Base-by-base conservation (phyloP, 1,284 basidiomycete species). In the Ceratobasidium sp. region DNA sequence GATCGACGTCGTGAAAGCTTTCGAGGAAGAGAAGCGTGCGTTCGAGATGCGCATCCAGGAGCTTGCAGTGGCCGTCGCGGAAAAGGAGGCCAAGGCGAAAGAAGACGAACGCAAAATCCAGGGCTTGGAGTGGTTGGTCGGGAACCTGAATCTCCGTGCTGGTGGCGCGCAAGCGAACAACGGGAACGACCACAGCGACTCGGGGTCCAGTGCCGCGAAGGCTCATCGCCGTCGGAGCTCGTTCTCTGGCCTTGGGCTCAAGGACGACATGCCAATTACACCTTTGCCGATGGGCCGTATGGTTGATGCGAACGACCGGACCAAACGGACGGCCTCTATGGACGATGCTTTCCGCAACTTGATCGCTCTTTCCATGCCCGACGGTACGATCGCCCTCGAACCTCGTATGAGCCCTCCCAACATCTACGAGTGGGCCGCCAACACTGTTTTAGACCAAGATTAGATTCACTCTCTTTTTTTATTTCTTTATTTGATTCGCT, bases 91-190 rank as follows among this genome's bases (percentile, higher is more conserved):
- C 26, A 69, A 69, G 49, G 66, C 66, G 16, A 69, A 58, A 30
- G 66, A 69, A n/a, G 66, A 69, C 30, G 66, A 69, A 54, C 66
- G 66, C 54, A 69, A 57, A 43, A 69, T 69, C 66, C 52, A 69
- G 32, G 66, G 66, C 5, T 35, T 69, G 26, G 66, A 69, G 43
- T 69, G 66, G 66, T 28, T 69, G 16, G 66, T 69, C 14, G 66
- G 66, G 16, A 69, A 69, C 43, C 54, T 69, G 9, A 69, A 69
- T 21, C 49, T 69, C 16, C 52, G 66, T 1, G 59, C 43, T 43
- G 41, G 44, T 32, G 66, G 23, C 23, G 66, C n/a, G 18, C 57
- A 69, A 30, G 52, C 21, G 6, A 43, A 43, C 13, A 47, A 30
- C 38, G 32, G 30, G n/a, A 21, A 16, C 8, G 21, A 18, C 38